A percentile compares a stretch with the other conserved stretches of the same genome.
Conservation (phyloP, 2,329 filamentous ascomycete genomes). For the Phaeoacremonium minimum region DNA sequence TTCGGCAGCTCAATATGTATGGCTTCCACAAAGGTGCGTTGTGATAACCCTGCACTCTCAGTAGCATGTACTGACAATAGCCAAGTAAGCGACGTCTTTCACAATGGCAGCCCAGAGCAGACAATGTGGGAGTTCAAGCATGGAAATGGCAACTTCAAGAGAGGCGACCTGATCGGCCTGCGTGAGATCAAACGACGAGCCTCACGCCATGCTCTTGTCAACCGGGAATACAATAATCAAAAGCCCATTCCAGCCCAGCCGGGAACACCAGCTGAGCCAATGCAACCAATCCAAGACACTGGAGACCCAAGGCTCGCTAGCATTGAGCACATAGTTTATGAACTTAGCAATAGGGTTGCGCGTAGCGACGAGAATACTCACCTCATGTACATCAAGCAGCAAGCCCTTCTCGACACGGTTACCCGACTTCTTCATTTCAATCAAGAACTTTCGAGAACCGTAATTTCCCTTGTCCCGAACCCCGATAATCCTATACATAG, state of each 20-base stretch:
- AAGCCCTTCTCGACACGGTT: constrained; percentile 77
- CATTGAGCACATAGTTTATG: constrained; percentile 79
- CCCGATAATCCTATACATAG: constrained; percentile 74
- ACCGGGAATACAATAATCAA: constrained; percentile 80
- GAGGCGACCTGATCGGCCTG: constrained; percentile 84
- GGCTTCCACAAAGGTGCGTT: constrained; percentile 92
- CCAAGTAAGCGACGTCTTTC: constrained; percentile 94
- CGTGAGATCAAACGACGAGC: constrained; percentile 94
- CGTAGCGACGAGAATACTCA: constrained; percentile 81
- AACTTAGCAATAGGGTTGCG: constrained; percentile 70
- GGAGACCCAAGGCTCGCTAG: constrained; percentile 69
- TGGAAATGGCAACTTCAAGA: constrained; percentile 93
- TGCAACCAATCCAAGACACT: constrained; percentile 66
- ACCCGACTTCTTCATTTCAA: constrained; percentile 70
- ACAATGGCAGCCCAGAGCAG: constrained; percentile 88
- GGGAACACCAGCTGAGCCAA: constrained; percentile 78
- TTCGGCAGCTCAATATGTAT: constrained; percentile 98
- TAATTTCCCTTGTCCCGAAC: constrained; percentile 70
- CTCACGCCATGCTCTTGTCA: constrained; percentile 87
- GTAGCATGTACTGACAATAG: constrained; percentile 15
- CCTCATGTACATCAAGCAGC: constrained; percentile 75
- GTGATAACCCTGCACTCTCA: constrained; percentile 1
- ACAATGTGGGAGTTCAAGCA: constrained; percentile 99
- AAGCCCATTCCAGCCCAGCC: constrained; percentile 75
- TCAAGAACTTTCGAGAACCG: constrained; percentile 73